These are phyloP conservation scores for Yarrowia sp. DNA, from an alignment of 805 yeast genomes.

Conservation along the genomic window DNA sequence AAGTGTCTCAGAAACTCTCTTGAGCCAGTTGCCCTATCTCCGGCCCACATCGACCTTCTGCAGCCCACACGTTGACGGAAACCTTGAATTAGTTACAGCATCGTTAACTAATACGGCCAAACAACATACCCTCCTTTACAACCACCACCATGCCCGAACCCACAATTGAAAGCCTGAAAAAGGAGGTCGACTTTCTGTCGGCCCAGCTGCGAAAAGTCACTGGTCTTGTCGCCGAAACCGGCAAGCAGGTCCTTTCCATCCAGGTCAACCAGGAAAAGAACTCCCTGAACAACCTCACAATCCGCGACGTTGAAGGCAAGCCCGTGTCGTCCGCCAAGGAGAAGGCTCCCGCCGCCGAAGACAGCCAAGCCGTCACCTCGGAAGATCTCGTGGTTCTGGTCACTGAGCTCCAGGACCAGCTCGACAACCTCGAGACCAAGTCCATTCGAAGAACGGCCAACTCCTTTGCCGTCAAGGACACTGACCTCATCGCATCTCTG, in stretches of 20 bases:
- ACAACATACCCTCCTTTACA: neutral
- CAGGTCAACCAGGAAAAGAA: conserved; percentile 21
- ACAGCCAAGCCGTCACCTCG: conserved; percentile 66
- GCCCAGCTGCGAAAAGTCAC: conserved; percentile 26
- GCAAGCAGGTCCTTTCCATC: conserved; percentile 23
- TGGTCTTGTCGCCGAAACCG: conserved; percentile 16
- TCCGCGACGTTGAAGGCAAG: conserved; percentile 23
- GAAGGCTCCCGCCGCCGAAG: conserved; percentile 38
- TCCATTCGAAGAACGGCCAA: conserved; percentile 69
- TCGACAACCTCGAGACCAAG: conserved; percentile 72
- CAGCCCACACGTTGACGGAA: neutral
- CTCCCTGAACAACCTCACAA: conserved; percentile 17
- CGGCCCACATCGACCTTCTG: neutral
- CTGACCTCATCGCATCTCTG: conserved; percentile 59
- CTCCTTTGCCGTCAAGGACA: conserved; percentile 46
- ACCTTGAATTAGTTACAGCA: neutral
- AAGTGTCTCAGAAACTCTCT: neutral
- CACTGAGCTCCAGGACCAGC: conserved; percentile 84
- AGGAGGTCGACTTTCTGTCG: conserved; percentile 17
- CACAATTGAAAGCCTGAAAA: conserved; percentile 19
- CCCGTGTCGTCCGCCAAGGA: conserved; percentile 8
- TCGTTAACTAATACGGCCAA: neutral
- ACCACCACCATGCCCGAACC: conserved; percentile 1
- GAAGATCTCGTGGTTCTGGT: conserved; percentile 86
- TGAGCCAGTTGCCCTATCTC: neutral